Evolutionary conservation across 2,329 filamentous ascomycete genomes (phyloP), one percentile per base, ranked within the genome.

Genomic region (Sporothrix schenckii): DNA sequence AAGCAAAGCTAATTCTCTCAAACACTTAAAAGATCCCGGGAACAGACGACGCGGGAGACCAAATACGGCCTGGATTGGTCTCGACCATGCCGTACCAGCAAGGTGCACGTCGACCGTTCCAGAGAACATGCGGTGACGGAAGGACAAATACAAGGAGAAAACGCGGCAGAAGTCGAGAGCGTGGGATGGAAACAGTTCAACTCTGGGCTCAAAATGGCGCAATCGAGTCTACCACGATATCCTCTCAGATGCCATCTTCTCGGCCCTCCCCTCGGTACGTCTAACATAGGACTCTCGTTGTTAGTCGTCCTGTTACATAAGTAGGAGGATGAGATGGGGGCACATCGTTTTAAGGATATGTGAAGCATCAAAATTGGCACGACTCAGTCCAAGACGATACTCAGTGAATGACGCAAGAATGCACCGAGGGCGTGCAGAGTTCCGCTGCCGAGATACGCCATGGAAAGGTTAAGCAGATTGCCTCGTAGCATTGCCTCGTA

Each of bases 151-250:
- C 16, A 10, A n/a, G 16, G 19, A 41, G 56, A 39, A 60, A 6
- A 6, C 27, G 30, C 30, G 30, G 44, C 5, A 47, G 16, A 47
- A 1, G 13, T 47, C 4, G 44, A 21, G 34, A 60, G 56, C 56
- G 56, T 44, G 56, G 56, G 56, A 44, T 60, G 56, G n/a, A n/a
- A n/a, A 21, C 56, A 60, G 19, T 41, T 4, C 41, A 60, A 24
- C 21, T 24, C 56, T 44, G 34, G 39, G 10, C 56, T 60, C 56
- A 60, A 60, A 60, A 60, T 60, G 56, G 56, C 56, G 56, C 56
- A 60, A 60, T 60, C 34, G 56, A 4, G 27, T 44, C 14, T 41
- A 44, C 56, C 56, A 10, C 11, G 56, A 21, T 53, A 21, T 11
- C 9, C 21, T 53, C n/a, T 27, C n/a, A 53, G 50, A 24, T 16